Percentiles rank a stretch among this genome's conserved stretches.
phyloP scores from a whole-genome alignment of 192 early-diverging fungal genomes.

The Coemansia sp. region DNA sequence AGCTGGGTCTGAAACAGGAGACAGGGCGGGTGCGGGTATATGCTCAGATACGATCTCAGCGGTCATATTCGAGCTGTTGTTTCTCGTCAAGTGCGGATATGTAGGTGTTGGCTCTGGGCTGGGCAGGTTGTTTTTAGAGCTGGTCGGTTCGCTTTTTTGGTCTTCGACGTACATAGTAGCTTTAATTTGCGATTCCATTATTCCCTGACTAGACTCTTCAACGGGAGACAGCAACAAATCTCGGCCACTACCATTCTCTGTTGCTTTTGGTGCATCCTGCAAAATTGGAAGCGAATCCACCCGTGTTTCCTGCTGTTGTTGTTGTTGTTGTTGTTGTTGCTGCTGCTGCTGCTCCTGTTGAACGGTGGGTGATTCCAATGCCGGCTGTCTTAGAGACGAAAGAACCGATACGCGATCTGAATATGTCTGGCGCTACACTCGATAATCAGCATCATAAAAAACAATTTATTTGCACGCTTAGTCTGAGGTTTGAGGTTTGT shows the following conservation, averaged over 20 bases:
- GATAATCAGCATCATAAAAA: background rate
- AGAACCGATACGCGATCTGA: constrained; percentile 53
- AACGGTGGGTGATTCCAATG: constrained; percentile 2
- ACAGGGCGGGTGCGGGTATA: too few relatives aligned
- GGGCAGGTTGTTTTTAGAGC: background rate
- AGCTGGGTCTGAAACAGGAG: too few relatives aligned
- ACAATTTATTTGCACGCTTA: background rate
- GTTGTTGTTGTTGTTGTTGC: background rate
- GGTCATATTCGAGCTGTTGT: background rate
- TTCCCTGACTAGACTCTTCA: background rate
- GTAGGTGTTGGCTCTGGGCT: constrained; percentile 8
- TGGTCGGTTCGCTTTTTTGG: background rate
- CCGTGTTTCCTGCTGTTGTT: background rate
- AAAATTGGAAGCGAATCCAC: background rate
- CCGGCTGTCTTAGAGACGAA: constrained; percentile 32
- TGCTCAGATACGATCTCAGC: too few relatives aligned
- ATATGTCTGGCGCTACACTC: constrained; percentile 54
- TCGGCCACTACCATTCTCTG: background rate
- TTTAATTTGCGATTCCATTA: background rate
- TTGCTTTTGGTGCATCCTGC: background rate
- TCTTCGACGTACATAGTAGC: background rate
- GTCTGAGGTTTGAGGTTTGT: background rate
- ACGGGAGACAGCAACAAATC: background rate
- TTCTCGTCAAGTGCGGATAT: background rate
- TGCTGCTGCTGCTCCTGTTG: constrained; percentile 6